Evolutionary conservation across 192 early-diverging fungal species (phyloP).

Genomic region (Backusella mclennaniae): DNA sequence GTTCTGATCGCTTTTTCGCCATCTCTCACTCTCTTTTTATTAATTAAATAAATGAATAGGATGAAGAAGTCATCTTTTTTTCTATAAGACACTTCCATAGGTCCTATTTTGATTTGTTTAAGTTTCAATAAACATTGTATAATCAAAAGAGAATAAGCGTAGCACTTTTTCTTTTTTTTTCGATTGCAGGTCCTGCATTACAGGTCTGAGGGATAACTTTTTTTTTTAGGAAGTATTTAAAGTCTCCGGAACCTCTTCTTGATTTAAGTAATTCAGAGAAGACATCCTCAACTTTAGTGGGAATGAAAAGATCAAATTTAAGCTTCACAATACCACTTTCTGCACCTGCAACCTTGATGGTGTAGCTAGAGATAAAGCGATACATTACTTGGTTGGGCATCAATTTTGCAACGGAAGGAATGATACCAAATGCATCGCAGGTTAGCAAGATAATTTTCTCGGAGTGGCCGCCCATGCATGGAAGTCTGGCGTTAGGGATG

Average conservation of each 20-base stretch:
- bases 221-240: slow-evolving; percentile 70
- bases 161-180: background rate
- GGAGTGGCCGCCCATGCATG: slow-evolving; percentile 85
- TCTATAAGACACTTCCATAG: background rate
- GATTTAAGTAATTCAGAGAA: slow-evolving; percentile 86
- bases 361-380: slow-evolving; percentile 96
- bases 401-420: slow-evolving; percentile 88
- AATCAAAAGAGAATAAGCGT: background rate
- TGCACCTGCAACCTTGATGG: slow-evolving; percentile 94
- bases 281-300: slow-evolving; percentile 73
- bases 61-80: background rate
- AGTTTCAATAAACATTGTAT: background rate
- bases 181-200: slow-evolving; percentile 57
- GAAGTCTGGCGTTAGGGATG: slow-evolving; percentile 91
- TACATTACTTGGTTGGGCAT: slow-evolving; percentile 87
- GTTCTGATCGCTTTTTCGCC: background rate
- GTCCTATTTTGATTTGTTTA: background rate
- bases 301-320: slow-evolving; percentile 82
- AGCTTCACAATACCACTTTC: slow-evolving; percentile 91
- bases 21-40: background rate
- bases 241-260: slow-evolving; percentile 70
- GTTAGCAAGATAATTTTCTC: slow-evolving; percentile 94
- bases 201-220: slow-evolving; percentile 73
- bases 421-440: slow-evolving; percentile 94
- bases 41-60: background rate